Conservation (phyloP, 495 filamentous ascomycete species). For the Neurospora discreta region DNA sequence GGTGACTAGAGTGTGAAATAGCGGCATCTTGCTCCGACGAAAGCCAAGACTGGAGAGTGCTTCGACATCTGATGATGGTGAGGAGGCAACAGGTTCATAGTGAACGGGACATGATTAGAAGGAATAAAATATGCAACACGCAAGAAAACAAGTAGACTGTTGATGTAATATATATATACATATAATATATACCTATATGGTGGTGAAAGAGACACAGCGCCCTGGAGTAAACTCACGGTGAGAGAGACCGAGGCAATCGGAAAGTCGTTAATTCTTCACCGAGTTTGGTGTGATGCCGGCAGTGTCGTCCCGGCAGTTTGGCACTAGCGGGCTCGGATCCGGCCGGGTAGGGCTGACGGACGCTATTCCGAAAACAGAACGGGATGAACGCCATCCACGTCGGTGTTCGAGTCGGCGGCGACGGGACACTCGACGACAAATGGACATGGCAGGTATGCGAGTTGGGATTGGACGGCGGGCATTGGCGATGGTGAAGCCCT, state of each 20-base stretch:
- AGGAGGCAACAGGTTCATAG: too few species aligned
- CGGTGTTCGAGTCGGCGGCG: background rate
- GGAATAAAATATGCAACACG: too few species aligned
- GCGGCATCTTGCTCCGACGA: background rate
- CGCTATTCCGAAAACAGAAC: background rate
- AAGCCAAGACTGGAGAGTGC: background rate
- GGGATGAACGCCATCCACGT: background rate
- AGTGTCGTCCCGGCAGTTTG: background rate
- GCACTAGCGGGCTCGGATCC: background rate
- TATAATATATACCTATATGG: too few species aligned
- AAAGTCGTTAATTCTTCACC: background rate
- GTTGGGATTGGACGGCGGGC: background rate
- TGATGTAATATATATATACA: too few species aligned
- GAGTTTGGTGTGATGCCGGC: background rate
- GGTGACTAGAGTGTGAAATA: background rate
- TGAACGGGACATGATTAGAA: too few species aligned
- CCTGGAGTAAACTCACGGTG: too few species aligned
- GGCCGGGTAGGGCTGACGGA: background rate
- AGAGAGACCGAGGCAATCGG: background rate
- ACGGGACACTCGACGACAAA: background rate
- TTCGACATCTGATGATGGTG: too few species aligned
- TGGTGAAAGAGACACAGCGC: too few species aligned
- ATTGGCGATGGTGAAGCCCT: background rate
- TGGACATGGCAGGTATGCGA: background rate
- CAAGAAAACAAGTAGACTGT: too few species aligned